A percentile compares a stretch with the other conserved stretches of the same genome.
phyloP scores from a whole-genome alignment of 345 rosid species.

The Euclidium syriacum region DNA sequence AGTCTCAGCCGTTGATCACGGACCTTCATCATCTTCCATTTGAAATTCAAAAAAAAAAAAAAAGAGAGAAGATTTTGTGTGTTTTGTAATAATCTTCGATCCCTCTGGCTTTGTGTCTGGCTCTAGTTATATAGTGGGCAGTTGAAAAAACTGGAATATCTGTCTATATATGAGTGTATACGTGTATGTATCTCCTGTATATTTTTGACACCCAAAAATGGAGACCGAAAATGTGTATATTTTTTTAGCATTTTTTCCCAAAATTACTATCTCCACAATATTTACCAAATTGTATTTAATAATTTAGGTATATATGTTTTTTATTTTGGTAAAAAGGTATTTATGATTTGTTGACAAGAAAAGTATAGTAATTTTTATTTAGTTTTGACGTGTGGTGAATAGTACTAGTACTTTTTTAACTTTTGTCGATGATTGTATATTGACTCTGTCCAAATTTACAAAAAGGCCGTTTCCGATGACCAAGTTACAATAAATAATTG shows the following conservation, averaged over 20 bases:
- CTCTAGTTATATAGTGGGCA: conserved; percentile 19
- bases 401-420: not conserved
- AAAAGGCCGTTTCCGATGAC: not conserved
- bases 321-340: too few species aligned
- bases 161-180: not conserved
- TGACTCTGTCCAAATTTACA: not conserved
- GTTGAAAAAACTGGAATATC: conserved; percentile 17
- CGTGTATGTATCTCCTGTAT: not conserved
- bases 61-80: not conserved
- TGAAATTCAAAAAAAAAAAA: not conserved
- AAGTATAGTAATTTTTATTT: not conserved
- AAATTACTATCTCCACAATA: not conserved
- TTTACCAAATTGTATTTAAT: not conserved
- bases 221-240: not conserved
- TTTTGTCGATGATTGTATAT: not conserved
- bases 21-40: conserved; percentile 18
- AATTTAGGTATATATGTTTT: not conserved
- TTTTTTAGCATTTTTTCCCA: not conserved
- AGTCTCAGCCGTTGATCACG: conserved; percentile 25
- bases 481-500: conserved; percentile 1
- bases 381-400: not conserved
- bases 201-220: not conserved
- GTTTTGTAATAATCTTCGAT: not conserved
- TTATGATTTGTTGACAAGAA: not conserved
- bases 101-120: not conserved